These are phyloP conservation scores for Fusarium paranaense DNA, from an alignment of 2,329 filamentous ascomycete species.

Conservation along the genomic window DNA sequence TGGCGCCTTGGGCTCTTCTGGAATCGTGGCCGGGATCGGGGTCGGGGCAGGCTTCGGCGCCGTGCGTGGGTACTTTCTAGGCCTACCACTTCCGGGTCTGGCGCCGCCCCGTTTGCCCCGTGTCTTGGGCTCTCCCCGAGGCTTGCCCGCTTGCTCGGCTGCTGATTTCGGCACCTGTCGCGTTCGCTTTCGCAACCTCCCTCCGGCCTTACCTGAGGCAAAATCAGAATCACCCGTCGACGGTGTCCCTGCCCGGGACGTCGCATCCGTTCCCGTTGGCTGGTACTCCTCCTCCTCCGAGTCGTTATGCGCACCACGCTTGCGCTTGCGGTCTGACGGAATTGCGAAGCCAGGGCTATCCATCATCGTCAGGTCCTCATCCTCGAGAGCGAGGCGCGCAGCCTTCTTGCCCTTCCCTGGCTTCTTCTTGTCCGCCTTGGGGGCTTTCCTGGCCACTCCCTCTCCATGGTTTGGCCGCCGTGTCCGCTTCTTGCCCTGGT, in stretches of 20 bases:
- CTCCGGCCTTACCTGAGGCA: constrained; percentile 24
- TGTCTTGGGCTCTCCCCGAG: constrained; percentile 44
- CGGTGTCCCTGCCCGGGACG: constrained; percentile 37
- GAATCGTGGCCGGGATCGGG: neutral
- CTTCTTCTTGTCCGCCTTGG: constrained; percentile 43
- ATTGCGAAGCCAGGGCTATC: constrained; percentile 17
- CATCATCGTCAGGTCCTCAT: constrained; percentile 32
- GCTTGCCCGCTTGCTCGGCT: constrained; percentile 23
- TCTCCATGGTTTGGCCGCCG: constrained; percentile 31
- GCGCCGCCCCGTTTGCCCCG: constrained; percentile 53
- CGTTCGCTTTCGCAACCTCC: constrained; percentile 44
- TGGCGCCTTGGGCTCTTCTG: constrained; percentile 7
- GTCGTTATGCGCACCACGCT: constrained; percentile 42
- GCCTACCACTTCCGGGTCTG: constrained; percentile 53
- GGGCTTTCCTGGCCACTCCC: constrained; percentile 41
- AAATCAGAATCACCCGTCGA: constrained; percentile 43
- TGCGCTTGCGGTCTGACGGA: constrained; percentile 45
- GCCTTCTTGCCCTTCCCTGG: constrained; percentile 29
- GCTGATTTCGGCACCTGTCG: constrained; percentile 26
- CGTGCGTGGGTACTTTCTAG: constrained; percentile 52
- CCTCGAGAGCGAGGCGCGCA: neutral
- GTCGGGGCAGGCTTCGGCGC: constrained; percentile 31
- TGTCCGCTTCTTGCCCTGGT: constrained; percentile 43
- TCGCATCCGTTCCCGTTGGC: constrained; percentile 39
- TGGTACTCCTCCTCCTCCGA: constrained; percentile 48